phyloP scores from a whole-genome alignment of 495 filamentous ascomycete genomes.

The Pyrenula massariospora region DNA sequence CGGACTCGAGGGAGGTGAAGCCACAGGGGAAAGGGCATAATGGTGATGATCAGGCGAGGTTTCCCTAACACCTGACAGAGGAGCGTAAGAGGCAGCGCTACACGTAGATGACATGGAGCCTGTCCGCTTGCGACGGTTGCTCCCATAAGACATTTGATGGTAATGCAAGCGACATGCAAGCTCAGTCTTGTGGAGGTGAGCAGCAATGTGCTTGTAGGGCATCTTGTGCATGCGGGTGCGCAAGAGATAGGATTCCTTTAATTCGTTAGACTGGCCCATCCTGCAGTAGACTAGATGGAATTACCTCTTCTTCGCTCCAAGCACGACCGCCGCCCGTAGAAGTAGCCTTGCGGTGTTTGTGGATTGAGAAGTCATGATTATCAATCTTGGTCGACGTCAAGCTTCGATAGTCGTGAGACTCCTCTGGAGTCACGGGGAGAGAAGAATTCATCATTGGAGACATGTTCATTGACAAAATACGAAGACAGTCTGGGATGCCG shows the following conservation, averaged over 20 bases:
- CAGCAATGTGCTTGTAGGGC: slow-evolving; percentile 81
- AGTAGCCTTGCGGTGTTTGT: slow-evolving; percentile 36
- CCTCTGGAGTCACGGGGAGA: background rate
- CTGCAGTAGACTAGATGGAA: too few species aligned
- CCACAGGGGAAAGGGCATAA: slow-evolving; percentile 20
- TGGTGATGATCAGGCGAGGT: slow-evolving; percentile 12
- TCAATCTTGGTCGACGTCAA: background rate
- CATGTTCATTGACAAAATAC: background rate
- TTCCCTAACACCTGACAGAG: slow-evolving; percentile 13
- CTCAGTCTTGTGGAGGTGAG: slow-evolving; percentile 75
- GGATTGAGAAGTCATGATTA: slow-evolving; percentile 2
- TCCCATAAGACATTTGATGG: slow-evolving; percentile 72
- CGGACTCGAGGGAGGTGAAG: slow-evolving; percentile 34
- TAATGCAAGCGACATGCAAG: slow-evolving; percentile 75
- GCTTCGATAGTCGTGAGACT: background rate
- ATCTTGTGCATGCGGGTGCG: slow-evolving; percentile 76
- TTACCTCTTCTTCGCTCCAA: slow-evolving; percentile 71
- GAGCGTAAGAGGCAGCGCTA: slow-evolving; percentile 21
- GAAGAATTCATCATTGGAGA: background rate
- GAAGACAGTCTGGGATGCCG: too few species aligned
- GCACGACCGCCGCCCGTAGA: slow-evolving; percentile 63
- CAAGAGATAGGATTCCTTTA: slow-evolving; percentile 70
- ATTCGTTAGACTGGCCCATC: slow-evolving; percentile 5
- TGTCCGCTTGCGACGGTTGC: slow-evolving; percentile 58
- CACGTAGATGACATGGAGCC: slow-evolving; percentile 49